Percentiles rank a stretch among this genome's conserved stretches.
phyloP scores from a whole-genome alignment of 805 yeast genomes.

The Cyberlindnera amylophila region DNA sequence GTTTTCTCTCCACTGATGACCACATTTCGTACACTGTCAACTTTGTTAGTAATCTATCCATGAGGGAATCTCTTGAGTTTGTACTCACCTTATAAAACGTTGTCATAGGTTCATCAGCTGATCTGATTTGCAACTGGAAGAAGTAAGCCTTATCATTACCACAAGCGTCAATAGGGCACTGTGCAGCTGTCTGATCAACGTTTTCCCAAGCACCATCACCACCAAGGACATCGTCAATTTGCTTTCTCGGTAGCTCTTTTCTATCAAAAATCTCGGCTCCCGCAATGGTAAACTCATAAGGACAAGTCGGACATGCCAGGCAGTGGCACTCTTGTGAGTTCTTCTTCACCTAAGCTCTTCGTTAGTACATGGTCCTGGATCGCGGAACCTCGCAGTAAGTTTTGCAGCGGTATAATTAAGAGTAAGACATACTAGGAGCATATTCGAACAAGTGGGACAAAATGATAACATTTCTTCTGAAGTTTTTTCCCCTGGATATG shows the following conservation, averaged over 20 bases:
- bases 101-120: slow-evolving; percentile 99
- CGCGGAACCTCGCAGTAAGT: background rate
- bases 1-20: slow-evolving; percentile 78
- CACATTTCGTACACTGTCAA: slow-evolving; percentile 72
- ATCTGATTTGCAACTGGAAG: slow-evolving; percentile 93
- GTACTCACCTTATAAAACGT: slow-evolving; percentile 68
- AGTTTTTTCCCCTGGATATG: too few relatives aligned
- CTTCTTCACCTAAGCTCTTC: slow-evolving; percentile 6
- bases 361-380: background rate
- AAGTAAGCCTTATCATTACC: slow-evolving; percentile 90
- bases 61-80: background rate
- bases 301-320: slow-evolving; percentile 77
- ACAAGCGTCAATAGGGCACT: slow-evolving; percentile 86
- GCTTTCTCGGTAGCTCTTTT: slow-evolving; percentile 76
- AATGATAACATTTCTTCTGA: slow-evolving; percentile 72
- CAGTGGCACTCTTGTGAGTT: slow-evolving; percentile 5
- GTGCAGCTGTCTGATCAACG: slow-evolving; percentile 91
- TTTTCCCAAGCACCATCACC: slow-evolving; percentile 99
- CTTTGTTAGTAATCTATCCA: background rate
- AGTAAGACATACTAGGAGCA: slow-evolving; percentile 55
- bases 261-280: slow-evolving; percentile 85
- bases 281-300: slow-evolving; percentile 85
- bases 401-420: background rate
- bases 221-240: slow-evolving; percentile 94
- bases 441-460: slow-evolving; percentile 91